Evolutionary conservation across 345 rosid genomes (phyloP).

Genomic region (Ailanthus altissimus): DNA sequence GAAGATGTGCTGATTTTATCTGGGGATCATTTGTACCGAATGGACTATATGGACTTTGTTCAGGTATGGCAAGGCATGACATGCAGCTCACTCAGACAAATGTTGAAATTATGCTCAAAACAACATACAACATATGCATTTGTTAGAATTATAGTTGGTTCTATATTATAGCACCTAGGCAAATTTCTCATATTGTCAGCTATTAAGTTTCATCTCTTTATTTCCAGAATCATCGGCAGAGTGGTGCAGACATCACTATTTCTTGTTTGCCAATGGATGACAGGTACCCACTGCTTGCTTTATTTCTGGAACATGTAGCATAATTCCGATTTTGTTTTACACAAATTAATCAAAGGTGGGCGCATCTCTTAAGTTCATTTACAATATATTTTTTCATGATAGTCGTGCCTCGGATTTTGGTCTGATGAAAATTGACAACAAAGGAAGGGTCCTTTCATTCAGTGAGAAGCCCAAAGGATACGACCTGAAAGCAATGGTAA

Average conservation of each 20-base stretch:
- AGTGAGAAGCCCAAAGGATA: constrained; percentile 90
- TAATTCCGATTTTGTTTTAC: not conserved
- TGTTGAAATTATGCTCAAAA: not conserved
- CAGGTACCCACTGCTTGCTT: constrained; percentile 43
- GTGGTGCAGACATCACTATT: constrained; percentile 91
- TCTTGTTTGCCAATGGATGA: constrained; percentile 81
- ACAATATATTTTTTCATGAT: constrained; percentile 36
- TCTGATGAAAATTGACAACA: constrained; percentile 91
- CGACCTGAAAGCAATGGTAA: constrained; percentile 83
- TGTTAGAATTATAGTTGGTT: not conserved
- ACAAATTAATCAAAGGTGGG: not conserved
- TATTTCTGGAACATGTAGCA: not conserved
- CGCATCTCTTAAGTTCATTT: not conserved
- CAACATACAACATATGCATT: not conserved
- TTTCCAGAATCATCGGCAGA: constrained; percentile 80
- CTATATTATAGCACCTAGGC: not conserved
- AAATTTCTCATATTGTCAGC: constrained; percentile 19
- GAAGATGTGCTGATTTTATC: constrained; percentile 92
- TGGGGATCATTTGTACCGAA: constrained; percentile 90
- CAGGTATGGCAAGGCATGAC: constrained; percentile 48
- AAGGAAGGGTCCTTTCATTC: constrained; percentile 78
- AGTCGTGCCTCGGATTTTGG: constrained; percentile 99
- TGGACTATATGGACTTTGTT: constrained; percentile 96
- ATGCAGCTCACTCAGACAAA: not conserved
- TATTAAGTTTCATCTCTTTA: constrained; percentile 7